phyloP scores from a whole-genome alignment of 108 stramenopile species.

The Discostella pseudostelligera region DNA sequence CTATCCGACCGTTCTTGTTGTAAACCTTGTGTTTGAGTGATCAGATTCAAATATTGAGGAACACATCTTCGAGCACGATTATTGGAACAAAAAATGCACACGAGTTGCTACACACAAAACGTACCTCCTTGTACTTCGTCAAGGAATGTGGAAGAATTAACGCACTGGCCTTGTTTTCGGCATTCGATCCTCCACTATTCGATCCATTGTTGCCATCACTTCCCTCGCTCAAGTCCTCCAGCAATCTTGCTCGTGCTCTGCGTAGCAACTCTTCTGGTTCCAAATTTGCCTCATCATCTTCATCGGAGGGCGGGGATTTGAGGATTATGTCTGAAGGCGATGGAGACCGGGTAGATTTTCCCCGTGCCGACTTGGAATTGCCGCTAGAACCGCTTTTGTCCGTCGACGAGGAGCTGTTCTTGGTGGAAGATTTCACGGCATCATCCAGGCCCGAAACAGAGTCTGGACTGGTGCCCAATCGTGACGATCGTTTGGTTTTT shows the following conservation, averaged over 20 bases:
- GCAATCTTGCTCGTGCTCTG: conserved; percentile 67
- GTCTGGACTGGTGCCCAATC: conserved; percentile 26
- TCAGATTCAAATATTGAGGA: background rate
- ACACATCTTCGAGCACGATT: background rate
- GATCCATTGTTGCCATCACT: conserved; percentile 10
- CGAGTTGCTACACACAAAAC: conserved; percentile 13
- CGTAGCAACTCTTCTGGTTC: conserved; percentile 71
- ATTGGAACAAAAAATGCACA: background rate
- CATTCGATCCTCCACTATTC: conserved; percentile 1
- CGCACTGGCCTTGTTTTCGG: conserved; percentile 50
- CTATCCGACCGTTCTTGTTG: conserved; percentile 95
- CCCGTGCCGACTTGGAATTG: background rate
- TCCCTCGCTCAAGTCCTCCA: conserved; percentile 81
- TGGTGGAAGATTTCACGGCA: background rate
- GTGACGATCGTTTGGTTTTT: conserved; percentile 8
- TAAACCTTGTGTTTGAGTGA: conserved; percentile 72
- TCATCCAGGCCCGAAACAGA: conserved; percentile 2
- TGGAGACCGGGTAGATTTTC: too few relatives aligned
- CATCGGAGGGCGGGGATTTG: conserved; percentile 15
- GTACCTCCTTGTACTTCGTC: conserved; percentile 84
- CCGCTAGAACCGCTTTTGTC: background rate
- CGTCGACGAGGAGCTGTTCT: background rate
- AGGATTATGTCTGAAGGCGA: background rate
- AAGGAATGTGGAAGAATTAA: conserved; percentile 79
- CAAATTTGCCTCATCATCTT: conserved; percentile 58